Conservation (phyloP, 2,329 filamentous ascomycete species). For the Fusarium sp. region DNA sequence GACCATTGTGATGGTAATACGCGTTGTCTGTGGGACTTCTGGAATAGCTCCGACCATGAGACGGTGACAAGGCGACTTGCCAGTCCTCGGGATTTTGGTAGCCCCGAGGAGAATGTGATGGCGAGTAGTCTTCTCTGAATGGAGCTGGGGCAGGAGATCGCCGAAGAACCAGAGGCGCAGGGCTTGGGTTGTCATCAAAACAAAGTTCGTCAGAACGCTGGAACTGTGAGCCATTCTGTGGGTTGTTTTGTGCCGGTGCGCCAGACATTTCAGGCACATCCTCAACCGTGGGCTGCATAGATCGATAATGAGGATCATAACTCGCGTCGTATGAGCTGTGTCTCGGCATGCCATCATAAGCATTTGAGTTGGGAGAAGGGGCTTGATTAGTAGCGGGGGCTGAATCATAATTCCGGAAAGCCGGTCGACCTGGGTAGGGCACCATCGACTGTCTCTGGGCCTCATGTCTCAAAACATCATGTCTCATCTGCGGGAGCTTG, state of each 20-base stretch:
- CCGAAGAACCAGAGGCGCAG: constrained; percentile 59
- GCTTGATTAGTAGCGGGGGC: constrained; percentile 52
- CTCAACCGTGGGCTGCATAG: constrained; percentile 72
- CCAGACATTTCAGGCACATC: constrained; percentile 68
- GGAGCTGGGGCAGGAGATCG: constrained; percentile 44
- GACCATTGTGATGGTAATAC: constrained; percentile 47
- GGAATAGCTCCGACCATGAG: constrained; percentile 51
- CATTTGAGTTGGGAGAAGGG: constrained; percentile 44
- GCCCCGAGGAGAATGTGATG: constrained; percentile 34
- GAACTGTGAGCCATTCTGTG: constrained; percentile 41
- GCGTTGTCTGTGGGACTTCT: constrained; percentile 47
- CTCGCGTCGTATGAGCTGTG: constrained; percentile 63
- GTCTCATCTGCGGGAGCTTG: constrained; percentile 64
- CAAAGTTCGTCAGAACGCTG: constrained; percentile 52
- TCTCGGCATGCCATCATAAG: constrained; percentile 54
- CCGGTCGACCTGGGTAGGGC: constrained; percentile 65
- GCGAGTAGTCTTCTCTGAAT: constrained; percentile 41
- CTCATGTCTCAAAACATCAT: constrained; percentile 67
- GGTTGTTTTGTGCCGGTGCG: constrained; percentile 42
- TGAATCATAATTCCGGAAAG: constrained; percentile 63
- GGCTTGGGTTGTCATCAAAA: constrained; percentile 55
- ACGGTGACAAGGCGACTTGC: constrained; percentile 47
- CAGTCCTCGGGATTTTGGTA: constrained; percentile 42
- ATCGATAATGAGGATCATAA: constrained; percentile 59
- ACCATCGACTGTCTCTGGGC: constrained; percentile 64